Evolutionary conservation across 176 grass and related monocot species (phyloP), one percentile per base, ranked within the genome.

Genomic region (Juncus inflexus): DNA sequence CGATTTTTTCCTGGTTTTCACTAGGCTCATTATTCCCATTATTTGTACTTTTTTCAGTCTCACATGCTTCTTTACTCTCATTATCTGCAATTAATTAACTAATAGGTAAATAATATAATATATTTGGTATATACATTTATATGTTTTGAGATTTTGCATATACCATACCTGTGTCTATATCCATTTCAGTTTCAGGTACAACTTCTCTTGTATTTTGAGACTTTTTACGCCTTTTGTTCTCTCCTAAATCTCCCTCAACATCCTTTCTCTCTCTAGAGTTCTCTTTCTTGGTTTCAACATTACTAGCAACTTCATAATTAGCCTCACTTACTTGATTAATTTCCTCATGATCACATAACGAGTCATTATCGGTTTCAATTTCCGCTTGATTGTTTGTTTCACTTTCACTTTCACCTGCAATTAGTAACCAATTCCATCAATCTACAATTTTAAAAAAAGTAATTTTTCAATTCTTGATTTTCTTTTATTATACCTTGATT

Each of bases 21-120:
- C 66, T 59, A 49, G 74, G 50, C 67, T 79, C 63, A 40, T 11
- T 43, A 72, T 64, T 70, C 19, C 19, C 19, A 28, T 28, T 28
- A 28, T 28, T 28, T 28, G 19, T 1, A 28, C 19, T 28, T 28
- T 57, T 66, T 64, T 15, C 14, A 73, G 63, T 75, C 5, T 76
- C 70, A 65, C 45, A 12, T 37, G 12, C 15, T 67, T 40, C 63
- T 62, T 76, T 42, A 40, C 66, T 70, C 28, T 62, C 70, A 16
- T 63, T 59, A 64, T 55, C 61, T 62, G 53, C 73, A 77, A 47
- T 87, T 63, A 40, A 79, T 62, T 39, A 73, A 52, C 45, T 12
- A 58, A 63, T 53, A 41, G 16, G 45, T 49, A 42, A 72, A 68
- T 79, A 15, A 6, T 47, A 47, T 2, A 47, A 47, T 9, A 47